A percentile compares a stretch with the other conserved stretches of the same genome.
phyloP scores from a whole-genome alignment of 345 rosid genomes.

The Lepidium aucheri region DNA sequence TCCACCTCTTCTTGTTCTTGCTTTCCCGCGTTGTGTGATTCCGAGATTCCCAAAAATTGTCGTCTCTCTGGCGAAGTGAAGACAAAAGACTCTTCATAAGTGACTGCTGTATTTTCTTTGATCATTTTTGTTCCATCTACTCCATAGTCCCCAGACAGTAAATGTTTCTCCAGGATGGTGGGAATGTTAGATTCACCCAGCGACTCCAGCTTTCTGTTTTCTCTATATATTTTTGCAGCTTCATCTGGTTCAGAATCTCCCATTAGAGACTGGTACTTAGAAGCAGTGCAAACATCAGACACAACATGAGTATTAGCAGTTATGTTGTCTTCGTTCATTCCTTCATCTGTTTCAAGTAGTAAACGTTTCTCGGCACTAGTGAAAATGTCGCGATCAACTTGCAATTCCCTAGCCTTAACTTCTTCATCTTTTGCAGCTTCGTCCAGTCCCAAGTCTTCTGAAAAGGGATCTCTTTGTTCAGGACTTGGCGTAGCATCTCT shows the following conservation, averaged over 20 bases:
- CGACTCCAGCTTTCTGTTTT: too few species aligned
- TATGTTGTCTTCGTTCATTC: not conserved
- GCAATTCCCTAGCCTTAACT: not conserved
- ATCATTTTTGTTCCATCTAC: not conserved
- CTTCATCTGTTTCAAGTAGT: not conserved
- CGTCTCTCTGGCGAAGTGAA: not conserved
- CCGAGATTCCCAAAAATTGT: not conserved
- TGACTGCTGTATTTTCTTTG: not conserved
- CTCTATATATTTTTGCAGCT: too few species aligned
- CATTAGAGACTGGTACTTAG: not conserved
- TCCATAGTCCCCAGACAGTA: not conserved
- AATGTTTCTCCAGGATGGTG: not conserved
- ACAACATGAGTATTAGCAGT: not conserved
- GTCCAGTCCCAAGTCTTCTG: not conserved
- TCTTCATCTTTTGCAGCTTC: conserved; percentile 2
- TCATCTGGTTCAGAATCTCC: conserved; percentile 3
- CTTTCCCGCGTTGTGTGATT: not conserved
- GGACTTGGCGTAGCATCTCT: conserved; percentile 7
- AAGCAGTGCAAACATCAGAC: not conserved
- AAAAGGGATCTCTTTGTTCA: not conserved
- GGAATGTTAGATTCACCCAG: not conserved
- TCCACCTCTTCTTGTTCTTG: not conserved
- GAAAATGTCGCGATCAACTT: not conserved
- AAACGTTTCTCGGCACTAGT: not conserved
- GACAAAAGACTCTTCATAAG: not conserved